A percentile compares a stretch with the other conserved stretches of the same genome.
Evolutionary conservation across 1,284 basidiomycete species (phyloP).

Genomic region (Trametes polyzona): DNA sequence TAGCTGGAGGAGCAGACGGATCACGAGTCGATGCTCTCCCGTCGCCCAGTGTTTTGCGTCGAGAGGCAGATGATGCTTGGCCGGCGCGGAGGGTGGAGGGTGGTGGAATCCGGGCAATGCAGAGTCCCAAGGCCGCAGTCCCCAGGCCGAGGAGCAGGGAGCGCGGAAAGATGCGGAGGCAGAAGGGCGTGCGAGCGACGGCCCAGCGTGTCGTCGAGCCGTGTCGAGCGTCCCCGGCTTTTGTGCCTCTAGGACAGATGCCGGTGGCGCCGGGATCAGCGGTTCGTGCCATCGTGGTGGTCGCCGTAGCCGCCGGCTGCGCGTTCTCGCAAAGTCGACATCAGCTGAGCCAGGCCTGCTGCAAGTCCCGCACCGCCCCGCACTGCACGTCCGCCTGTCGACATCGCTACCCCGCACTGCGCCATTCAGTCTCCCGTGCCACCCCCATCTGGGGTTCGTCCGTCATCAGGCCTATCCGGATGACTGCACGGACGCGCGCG

Average conservation of each 20-base stretch:
- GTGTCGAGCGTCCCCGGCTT: neutral
- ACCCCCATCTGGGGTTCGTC: neutral
- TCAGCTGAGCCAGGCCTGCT: conserved; percentile 4
- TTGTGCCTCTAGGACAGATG: conserved; percentile 2
- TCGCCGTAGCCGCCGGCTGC: neutral
- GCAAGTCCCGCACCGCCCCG: neutral
- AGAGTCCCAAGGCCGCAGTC: neutral
- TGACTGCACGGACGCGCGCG: neutral
- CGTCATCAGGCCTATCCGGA: neutral
- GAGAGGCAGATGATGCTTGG: no score
- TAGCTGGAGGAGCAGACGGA: neutral
- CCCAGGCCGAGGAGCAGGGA: neutral
- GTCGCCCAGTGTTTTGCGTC: no score
- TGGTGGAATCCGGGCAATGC: no score
- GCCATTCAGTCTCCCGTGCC: neutral
- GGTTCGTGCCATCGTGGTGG: no score
- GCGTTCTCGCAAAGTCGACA: neutral
- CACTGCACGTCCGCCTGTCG: neutral
- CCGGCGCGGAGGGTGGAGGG: no score
- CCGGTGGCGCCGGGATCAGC: conserved; percentile 13
- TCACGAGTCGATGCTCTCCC: neutral
- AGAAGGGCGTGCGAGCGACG: neutral
- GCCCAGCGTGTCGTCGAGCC: no score
- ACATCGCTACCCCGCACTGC: conserved; percentile 5
- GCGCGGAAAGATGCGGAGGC: neutral